Evolutionary conservation across 2,329 filamentous ascomycete species (phyloP).

Genomic region (Aureobasidium sp.): DNA sequence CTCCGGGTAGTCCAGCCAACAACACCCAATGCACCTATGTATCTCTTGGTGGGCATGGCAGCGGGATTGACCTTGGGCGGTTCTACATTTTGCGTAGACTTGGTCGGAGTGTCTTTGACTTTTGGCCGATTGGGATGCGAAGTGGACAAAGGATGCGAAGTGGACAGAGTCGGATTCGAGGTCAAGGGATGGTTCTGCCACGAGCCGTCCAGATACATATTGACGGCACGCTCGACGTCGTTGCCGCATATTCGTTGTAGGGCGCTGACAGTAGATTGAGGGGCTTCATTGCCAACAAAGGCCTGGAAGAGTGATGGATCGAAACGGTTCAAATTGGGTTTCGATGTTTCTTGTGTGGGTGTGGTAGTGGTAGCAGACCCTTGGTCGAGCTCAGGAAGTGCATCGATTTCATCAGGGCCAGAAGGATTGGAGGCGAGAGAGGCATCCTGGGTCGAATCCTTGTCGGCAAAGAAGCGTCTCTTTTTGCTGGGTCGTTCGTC

Average conservation of each 20-base stretch:
- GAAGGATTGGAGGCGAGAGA: conserved; percentile 27
- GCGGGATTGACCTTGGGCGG: conserved; percentile 18
- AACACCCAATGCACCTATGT: conserved; percentile 86
- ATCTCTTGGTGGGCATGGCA: conserved; percentile 55
- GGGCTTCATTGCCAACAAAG: conserved; percentile 50
- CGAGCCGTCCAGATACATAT: conserved; percentile 58
- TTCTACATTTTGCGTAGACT: conserved; percentile 12
- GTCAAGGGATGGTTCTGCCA: conserved; percentile 40
- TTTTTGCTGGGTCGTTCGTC: conserved; percentile 54
- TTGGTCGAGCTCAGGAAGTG: conserved; percentile 26
- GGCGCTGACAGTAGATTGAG: conserved; percentile 38
- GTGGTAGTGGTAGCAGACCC: background rate
- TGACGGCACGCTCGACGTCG: conserved; percentile 55
- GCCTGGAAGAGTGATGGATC: conserved; percentile 49
- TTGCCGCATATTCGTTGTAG: conserved; percentile 46
- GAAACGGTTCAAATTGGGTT: conserved; percentile 36
- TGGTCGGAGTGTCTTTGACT: conserved; percentile 1
- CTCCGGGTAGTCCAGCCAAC: conserved; percentile 89
- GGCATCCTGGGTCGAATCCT: conserved; percentile 29
- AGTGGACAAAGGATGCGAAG: background rate
- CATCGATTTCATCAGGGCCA: conserved; percentile 28
- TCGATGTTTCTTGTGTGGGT: conserved; percentile 12
- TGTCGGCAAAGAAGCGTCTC: conserved; percentile 55
- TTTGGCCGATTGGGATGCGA: background rate
- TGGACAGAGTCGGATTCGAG: background rate